These are phyloP conservation scores for Acanthochlamys bracteata DNA, from an alignment of 106 monocot genomes.

Conservation along the genomic window DNA sequence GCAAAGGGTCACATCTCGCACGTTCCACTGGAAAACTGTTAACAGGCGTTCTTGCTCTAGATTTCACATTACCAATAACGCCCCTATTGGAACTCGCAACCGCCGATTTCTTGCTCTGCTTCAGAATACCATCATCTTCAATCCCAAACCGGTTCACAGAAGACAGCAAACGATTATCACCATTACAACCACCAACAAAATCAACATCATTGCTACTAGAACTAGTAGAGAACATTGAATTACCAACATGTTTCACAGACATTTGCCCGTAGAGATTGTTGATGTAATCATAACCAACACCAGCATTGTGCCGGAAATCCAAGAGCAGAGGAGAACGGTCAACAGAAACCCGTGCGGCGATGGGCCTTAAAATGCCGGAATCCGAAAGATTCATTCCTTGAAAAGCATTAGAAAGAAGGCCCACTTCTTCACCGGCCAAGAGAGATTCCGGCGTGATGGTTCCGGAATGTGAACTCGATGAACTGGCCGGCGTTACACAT, in stretches of 20 bases:
- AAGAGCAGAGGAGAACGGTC: neutral
- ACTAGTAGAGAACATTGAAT: neutral
- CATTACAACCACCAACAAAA: neutral
- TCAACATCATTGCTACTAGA: neutral
- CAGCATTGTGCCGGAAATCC: neutral
- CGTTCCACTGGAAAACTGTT: neutral
- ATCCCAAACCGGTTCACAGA: neutral
- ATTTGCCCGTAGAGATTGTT: neutral
- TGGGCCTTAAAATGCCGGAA: neutral
- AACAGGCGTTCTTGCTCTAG: neutral
- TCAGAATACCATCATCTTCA: neutral
- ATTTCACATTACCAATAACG: neutral
- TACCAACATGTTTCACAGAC: neutral
- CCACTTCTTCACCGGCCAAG: neutral
- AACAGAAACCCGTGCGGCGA: too few relatives aligned
- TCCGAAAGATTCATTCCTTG: neutral
- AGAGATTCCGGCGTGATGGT: neutral
- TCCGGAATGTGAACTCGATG: conserved; percentile 3
- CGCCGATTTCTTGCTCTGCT: neutral
- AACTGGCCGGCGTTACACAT: neutral
- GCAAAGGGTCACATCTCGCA: neutral
- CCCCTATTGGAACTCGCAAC: neutral
- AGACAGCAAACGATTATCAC: neutral
- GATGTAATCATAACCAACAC: too few relatives aligned
- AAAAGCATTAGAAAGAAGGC: neutral